Percentiles rank a stretch among this genome's conserved stretches.
Conservation (phyloP, 257 asterid genomes). For the Avicennia marina region DNA sequence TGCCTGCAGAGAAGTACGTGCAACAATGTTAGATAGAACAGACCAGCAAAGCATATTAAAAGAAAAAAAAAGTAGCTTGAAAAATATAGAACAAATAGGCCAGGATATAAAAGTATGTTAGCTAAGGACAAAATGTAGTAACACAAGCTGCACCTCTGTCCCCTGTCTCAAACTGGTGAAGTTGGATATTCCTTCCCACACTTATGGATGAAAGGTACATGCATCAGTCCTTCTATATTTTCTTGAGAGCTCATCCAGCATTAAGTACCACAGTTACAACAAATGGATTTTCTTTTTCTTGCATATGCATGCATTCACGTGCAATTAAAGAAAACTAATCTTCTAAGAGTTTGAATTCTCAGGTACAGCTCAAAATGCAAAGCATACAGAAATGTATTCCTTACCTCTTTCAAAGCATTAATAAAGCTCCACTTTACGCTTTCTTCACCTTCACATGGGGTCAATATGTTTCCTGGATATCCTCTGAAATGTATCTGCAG, state of each 20-base stretch:
- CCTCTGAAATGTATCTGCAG: slow-evolving; percentile 96
- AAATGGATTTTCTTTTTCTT: no score
- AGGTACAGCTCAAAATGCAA: slow-evolving; percentile 8
- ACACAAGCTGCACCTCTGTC: slow-evolving; percentile 5
- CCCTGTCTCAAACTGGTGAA: neutral
- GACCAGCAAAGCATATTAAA: neutral
- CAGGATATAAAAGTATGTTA: neutral
- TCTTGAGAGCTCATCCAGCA: neutral
- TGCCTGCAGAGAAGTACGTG: slow-evolving; percentile 56
- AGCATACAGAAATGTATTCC: slow-evolving; percentile 28
- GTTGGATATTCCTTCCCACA: neutral
- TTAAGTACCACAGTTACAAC: neutral
- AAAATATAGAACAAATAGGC: slow-evolving; percentile 4
- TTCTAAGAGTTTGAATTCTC: slow-evolving; percentile 5
- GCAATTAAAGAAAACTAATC: slow-evolving; percentile 11
- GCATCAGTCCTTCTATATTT: neutral
- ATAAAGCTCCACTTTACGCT: slow-evolving; percentile 91
- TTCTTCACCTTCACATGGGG: slow-evolving; percentile 96
- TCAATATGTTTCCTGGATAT: slow-evolving; percentile 69
- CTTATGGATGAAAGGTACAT: slow-evolving; percentile 1
- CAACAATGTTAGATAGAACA: slow-evolving; percentile 4
- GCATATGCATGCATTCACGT: slow-evolving; percentile 5
- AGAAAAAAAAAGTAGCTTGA: neutral
- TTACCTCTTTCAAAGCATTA: slow-evolving; percentile 93
- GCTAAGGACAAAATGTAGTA: slow-evolving; percentile 10